Conservation (phyloP, 495 filamentous ascomycete species). For the Xylaria acuta region DNA sequence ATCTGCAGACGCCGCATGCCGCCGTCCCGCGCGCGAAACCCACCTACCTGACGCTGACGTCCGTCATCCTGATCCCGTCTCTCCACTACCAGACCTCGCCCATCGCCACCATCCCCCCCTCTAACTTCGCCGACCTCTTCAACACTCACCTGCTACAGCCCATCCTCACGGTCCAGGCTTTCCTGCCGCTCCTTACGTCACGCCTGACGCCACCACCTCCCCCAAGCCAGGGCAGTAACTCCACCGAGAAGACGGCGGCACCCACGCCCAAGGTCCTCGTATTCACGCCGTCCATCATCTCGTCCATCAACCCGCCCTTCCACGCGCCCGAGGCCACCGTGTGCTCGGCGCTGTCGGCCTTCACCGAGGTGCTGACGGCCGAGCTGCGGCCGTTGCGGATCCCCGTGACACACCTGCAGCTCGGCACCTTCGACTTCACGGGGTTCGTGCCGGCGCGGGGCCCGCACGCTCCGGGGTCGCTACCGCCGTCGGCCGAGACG, state of each 20-base stretch:
- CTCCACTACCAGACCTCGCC: constrained; percentile 75
- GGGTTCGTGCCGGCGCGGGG: constrained; percentile 51
- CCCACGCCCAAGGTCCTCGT: constrained; percentile 69
- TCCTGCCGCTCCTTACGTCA: constrained; percentile 78
- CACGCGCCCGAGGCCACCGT: constrained; percentile 82
- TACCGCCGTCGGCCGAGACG: constrained; percentile 58
- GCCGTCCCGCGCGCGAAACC: constrained; percentile 74
- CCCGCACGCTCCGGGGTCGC: constrained; percentile 37
- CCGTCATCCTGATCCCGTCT: constrained; percentile 78
- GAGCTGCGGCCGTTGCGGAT: constrained; percentile 78
- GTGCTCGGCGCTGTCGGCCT: constrained; percentile 78
- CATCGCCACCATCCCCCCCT: constrained; percentile 80
- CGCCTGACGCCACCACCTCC: constrained; percentile 36
- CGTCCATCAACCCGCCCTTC: constrained; percentile 81
- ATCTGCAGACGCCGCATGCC: constrained; percentile 73
- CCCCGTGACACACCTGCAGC: constrained; percentile 79
- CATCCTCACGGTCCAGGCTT: constrained; percentile 82
- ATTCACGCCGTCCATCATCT: constrained; percentile 83
- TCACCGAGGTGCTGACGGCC: constrained; percentile 73
- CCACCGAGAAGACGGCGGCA: constrained; percentile 49
- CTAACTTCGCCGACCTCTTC: constrained; percentile 83
- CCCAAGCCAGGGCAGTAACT: background rate
- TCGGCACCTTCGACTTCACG: constrained; percentile 80
- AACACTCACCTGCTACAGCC: constrained; percentile 94
- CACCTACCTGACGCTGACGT: constrained; percentile 75